Evolutionary conservation across 2,329 filamentous ascomycete genomes (phyloP).

Genomic region (Lecanosticta acicola): DNA sequence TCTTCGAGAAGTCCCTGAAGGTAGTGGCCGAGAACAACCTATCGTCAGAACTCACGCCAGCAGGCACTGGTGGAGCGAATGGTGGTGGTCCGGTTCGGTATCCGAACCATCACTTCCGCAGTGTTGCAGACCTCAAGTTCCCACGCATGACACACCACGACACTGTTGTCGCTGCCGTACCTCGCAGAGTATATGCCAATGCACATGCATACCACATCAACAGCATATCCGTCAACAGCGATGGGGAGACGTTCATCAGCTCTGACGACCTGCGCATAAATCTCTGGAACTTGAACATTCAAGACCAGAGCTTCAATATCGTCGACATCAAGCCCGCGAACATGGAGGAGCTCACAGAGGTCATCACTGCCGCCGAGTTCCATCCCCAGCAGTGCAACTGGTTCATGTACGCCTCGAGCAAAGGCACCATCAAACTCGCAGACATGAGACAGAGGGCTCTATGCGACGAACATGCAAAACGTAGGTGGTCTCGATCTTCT

Average conservation of each 20-base stretch:
- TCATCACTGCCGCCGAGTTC: slow-evolving; percentile 97
- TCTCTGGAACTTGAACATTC: slow-evolving; percentile 97
- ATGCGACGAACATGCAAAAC: slow-evolving; percentile 91
- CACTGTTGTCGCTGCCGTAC: slow-evolving; percentile 93
- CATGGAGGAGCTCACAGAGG: slow-evolving; percentile 98
- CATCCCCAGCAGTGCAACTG: slow-evolving; percentile 96
- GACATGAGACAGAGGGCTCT: slow-evolving; percentile 97
- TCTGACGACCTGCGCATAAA: slow-evolving; percentile 97
- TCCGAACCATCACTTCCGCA: slow-evolving; percentile 69
- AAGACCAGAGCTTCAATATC: slow-evolving; percentile 99
- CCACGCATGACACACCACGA: slow-evolving; percentile 96
- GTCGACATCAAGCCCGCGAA: slow-evolving; percentile 99
- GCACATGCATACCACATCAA: slow-evolving; percentile 99
- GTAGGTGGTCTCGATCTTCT: slow-evolving; percentile 50
- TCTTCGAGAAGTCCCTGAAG: slow-evolving; percentile 98
- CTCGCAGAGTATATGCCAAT: slow-evolving; percentile 93
- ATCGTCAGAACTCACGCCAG: slow-evolving; percentile 85
- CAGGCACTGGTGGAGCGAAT: slow-evolving; percentile 55
- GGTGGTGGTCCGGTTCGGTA: slow-evolving; percentile 74
- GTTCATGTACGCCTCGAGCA: slow-evolving; percentile 99
- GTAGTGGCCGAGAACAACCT: slow-evolving; percentile 99
- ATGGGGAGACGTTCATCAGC: slow-evolving; percentile 98
- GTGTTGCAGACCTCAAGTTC: slow-evolving; percentile 77
- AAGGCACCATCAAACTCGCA: slow-evolving; percentile 96
- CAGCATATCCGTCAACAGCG: slow-evolving; percentile 99